Conservation (phyloP, 2,329 filamentous ascomycete species). For the Paramyrothecium roridum region DNA sequence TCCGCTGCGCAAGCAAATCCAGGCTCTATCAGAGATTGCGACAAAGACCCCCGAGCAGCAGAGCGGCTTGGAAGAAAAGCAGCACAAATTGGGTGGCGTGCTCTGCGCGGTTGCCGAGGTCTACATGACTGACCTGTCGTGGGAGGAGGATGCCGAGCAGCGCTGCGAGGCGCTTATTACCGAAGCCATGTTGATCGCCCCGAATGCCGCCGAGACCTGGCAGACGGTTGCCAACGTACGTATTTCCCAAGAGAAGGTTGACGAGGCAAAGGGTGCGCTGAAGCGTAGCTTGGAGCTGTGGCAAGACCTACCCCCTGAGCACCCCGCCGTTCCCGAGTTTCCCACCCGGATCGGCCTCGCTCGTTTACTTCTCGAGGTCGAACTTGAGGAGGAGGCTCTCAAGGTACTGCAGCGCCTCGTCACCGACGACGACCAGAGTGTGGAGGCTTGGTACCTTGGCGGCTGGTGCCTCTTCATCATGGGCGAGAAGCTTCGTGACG, state of each 20-base stretch:
- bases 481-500: conserved; percentile 59
- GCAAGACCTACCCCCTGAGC: conserved; percentile 71
- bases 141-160: conserved; percentile 85
- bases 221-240: conserved; percentile 93
- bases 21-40: conserved; percentile 50
- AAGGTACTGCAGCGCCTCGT: conserved; percentile 81
- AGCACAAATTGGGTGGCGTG: conserved; percentile 80
- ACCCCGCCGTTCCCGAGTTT: conserved; percentile 78
- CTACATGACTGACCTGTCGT: conserved; percentile 97
- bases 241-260: conserved; percentile 77
- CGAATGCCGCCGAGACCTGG: conserved; percentile 80
- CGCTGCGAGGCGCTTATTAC: conserved; percentile 86
- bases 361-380: conserved; percentile 84
- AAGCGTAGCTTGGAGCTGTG: conserved; percentile 77
- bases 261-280: conserved; percentile 79
- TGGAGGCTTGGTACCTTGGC: conserved; percentile 95
- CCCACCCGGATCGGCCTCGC: conserved; percentile 80
- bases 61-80: conserved; percentile 60
- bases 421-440: conserved; percentile 85
- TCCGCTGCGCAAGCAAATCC: too few species aligned
- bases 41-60: conserved; percentile 36
- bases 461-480: conserved; percentile 87
- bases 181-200: conserved; percentile 82
- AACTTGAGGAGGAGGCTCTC: conserved; percentile 80
- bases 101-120: conserved; percentile 93